Conservation (phyloP, 225 moss, liverwort and hornwort species). For the Neckera pumila region DNA sequence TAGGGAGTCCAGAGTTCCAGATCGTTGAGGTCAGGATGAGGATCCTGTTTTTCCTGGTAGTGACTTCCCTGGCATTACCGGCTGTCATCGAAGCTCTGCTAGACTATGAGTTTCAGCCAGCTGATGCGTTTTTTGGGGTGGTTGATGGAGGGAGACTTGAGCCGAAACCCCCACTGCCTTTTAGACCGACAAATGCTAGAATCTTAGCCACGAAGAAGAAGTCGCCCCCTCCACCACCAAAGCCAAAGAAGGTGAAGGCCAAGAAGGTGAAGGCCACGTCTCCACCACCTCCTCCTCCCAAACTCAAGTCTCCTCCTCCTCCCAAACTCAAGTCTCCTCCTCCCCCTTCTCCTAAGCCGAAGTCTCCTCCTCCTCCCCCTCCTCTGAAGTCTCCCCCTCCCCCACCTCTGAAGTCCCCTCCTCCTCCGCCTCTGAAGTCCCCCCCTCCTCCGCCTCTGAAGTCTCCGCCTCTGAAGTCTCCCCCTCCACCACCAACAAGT, state of each 20-base stretch:
- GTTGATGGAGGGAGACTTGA: neutral
- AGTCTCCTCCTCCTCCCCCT: neutral
- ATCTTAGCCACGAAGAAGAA: neutral
- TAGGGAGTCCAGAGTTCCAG: neutral
- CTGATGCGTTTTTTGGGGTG: neutral
- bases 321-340: neutral
- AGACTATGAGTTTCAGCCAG: neutral
- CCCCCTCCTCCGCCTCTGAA: too few species aligned
- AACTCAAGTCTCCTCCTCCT: neutral
- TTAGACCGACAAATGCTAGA: neutral
- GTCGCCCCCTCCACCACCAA: neutral
- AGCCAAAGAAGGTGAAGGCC: neutral
- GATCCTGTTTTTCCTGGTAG: constrained; percentile 4
- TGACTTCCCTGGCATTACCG: neutral
- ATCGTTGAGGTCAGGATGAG: neutral
- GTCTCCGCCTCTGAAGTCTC: too few species aligned
- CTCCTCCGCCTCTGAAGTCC: neutral
- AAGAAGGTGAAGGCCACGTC: neutral
- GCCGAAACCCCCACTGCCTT: neutral
- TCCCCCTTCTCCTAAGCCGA: neutral
- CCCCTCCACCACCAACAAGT: too few species aligned
- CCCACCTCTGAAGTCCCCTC: neutral
- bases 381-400: neutral
- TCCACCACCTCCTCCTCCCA: neutral
- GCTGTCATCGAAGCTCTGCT: neutral